Evolutionary conservation across 73 alveolate genomes (phyloP), one percentile per base, ranked within the genome.

Genomic region (Symbiodinium pilosum): DNA sequence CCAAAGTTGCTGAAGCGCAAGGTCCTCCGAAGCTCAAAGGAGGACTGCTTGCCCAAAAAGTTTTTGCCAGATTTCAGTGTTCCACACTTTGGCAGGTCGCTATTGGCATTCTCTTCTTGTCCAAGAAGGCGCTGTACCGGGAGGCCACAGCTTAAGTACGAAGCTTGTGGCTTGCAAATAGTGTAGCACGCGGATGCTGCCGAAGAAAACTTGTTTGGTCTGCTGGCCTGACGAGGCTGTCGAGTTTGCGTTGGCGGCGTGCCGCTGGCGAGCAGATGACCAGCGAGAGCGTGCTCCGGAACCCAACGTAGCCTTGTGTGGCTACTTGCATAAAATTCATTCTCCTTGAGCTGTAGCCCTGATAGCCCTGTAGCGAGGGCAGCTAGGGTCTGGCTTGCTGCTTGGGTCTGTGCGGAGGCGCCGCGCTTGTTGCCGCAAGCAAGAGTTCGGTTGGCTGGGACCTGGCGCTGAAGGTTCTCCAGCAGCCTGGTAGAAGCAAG

Each of bases 251-350:
- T 64, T 64, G 81, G 81, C 81, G 20, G 81, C 81, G 3, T 64
- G 81, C 38, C 81, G 81, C 38, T 64, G 81, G 81, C 30, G 81
- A 64, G 38, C 81, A n/a, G 81, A 20, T 24, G 81, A 64, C 81
- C 41, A 64, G 41, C 81, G 81, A 18, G 5, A n/a, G 21, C 38
- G 81, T 9, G 81, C 81, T 64, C 81, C 81, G 14, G 81, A 64
- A 38, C 81, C 81, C 38, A 64, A 64, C 81, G 81, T 64, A 18
- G 81, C 81, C 38, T 32, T 64, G 9, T 64, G 81, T 38, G 81
- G 81, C 81, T 26, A 34, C 75, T 56, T 56, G 39, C 81, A 64
- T 32, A 5, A 9, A 64, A 24, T 8, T 47, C 32, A 16, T 56
- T 56, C 5, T 56, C n/a, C n/a, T 47, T 47, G 16, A 30, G 30